Percentiles rank a stretch among this genome's conserved stretches.
These are phyloP conservation scores for Rostrohypoxylon terebratum DNA, from an alignment of 495 filamentous ascomycete species.

Conservation along the genomic window DNA sequence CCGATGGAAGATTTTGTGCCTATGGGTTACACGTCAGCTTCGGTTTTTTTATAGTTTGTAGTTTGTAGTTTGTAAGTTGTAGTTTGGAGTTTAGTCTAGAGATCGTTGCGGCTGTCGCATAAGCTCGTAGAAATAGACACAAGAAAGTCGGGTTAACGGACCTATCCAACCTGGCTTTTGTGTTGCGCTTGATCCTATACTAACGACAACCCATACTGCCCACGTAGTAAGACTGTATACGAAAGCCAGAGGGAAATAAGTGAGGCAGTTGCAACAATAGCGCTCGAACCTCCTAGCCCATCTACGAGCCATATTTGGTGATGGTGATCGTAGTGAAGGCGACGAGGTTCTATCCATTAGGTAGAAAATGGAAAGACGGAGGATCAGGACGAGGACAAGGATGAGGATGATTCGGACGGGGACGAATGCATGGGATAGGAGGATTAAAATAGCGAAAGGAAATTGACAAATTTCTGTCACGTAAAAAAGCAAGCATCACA, in stretches of 20 bases:
- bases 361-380: background rate
- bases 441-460: constrained; percentile 11
- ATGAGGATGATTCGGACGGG: constrained; percentile 6
- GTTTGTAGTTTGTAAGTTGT: too few species aligned
- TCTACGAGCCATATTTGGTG: constrained; percentile 57
- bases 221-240: constrained; percentile 90
- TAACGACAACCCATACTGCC: constrained; percentile 88
- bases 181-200: constrained; percentile 69
- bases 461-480: constrained; percentile 19
- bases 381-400: constrained; percentile 6
- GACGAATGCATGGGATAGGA: background rate
- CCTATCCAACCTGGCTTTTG: constrained; percentile 74
- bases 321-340: constrained; percentile 44
- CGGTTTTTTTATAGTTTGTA: background rate
- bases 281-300: constrained; percentile 86
- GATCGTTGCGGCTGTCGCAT: background rate
- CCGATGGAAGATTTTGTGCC: constrained; percentile 62
- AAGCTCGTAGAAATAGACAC: background rate
- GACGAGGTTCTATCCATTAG: constrained; percentile 48
- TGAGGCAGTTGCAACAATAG: constrained; percentile 79
- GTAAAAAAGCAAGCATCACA: constrained; percentile 33
- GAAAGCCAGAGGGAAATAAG: constrained; percentile 90
- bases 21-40: constrained; percentile 36
- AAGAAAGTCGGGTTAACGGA: constrained; percentile 54
- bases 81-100: too few species aligned